These are phyloP conservation scores for Climacium dendroides DNA, from an alignment of 225 moss, liverwort and hornwort genomes.

Conservation along the genomic window DNA sequence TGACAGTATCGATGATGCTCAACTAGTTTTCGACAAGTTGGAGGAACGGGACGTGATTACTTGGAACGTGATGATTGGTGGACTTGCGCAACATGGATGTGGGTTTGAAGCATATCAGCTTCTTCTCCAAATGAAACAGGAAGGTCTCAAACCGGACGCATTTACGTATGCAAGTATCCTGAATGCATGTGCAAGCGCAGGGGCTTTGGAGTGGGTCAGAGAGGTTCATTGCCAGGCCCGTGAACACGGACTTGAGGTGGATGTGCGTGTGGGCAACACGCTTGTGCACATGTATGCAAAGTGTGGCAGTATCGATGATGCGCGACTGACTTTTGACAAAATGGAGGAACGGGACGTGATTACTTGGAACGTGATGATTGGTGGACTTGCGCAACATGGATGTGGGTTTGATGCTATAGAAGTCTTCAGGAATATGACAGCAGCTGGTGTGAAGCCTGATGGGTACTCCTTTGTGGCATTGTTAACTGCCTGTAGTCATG, in stretches of 20 bases:
- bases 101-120: neutral
- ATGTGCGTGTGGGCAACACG: neutral
- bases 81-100: neutral
- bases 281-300: neutral
- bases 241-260: too few species aligned
- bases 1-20: neutral
- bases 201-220: too few species aligned
- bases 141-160: too few species aligned
- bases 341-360: neutral
- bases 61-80: neutral
- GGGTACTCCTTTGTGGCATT: too few species aligned
- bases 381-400: neutral
- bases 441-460: too few species aligned
- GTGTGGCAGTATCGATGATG: neutral
- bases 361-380: neutral
- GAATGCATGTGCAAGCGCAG: too few species aligned
- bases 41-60: neutral
- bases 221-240: too few species aligned
- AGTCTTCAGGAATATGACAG: too few species aligned
- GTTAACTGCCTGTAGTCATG: too few species aligned
- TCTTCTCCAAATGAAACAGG: neutral
- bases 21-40: neutral
- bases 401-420: too few species aligned
- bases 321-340: neutral
- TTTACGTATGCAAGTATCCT: too few species aligned